Evolutionary conservation across 495 filamentous ascomycete genomes (phyloP).

Genomic region (Rostrohypoxylon terebratum): DNA sequence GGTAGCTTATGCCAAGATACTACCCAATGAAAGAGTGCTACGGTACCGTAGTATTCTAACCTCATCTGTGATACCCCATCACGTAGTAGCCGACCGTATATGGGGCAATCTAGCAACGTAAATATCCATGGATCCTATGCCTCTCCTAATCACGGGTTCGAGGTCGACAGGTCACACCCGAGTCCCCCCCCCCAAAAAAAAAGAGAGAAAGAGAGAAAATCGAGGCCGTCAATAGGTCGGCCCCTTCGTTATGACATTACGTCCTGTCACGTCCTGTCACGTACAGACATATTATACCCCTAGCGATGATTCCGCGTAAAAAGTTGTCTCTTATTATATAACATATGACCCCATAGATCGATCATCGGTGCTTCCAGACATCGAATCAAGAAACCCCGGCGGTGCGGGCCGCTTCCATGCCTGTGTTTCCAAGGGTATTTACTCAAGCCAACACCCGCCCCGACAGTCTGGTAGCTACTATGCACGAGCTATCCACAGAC

Average conservation of each 20-base stretch:
- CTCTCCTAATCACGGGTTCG: conserved; percentile 11
- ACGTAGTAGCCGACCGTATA: conserved; percentile 16
- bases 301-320: not conserved
- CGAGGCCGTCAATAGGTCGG: conserved; percentile 8
- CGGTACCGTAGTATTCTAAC: conserved; percentile 24
- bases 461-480: conserved; percentile 25
- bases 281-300: too few relatives aligned
- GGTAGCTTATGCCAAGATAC: conserved; percentile 36
- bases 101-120: not conserved
- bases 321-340: conserved; percentile 9
- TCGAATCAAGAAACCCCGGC: conserved; percentile 29
- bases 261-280: too few relatives aligned
- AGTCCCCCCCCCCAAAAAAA: too few relatives aligned
- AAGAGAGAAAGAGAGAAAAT: not conserved
- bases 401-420: conserved; percentile 40
- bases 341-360: conserved; percentile 18
- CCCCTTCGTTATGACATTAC: not conserved
- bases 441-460: conserved; percentile 9
- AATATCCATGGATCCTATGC: not conserved
- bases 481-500: too few relatives aligned
- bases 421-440: conserved; percentile 8
- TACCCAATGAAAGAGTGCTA: conserved; percentile 24
- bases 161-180: conserved; percentile 12
- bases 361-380: conserved; percentile 23
- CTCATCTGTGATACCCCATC: not conserved